phyloP scores from a whole-genome alignment of 2,329 filamentous ascomycete species.

The Penicillium verrucosum region DNA sequence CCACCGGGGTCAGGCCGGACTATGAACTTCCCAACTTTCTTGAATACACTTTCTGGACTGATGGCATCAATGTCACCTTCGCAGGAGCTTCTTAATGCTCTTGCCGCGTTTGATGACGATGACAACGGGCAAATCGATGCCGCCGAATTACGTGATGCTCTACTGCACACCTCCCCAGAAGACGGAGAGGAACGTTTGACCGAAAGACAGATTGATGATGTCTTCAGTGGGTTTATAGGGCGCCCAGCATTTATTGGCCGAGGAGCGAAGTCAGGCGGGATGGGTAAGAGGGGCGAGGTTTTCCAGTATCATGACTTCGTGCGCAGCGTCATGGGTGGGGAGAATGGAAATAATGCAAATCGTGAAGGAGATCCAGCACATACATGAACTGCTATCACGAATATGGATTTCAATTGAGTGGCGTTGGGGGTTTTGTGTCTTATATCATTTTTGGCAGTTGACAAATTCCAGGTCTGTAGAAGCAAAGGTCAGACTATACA shows the following conservation, averaged over 20 bases:
- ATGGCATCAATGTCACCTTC: slow-evolving; percentile 72
- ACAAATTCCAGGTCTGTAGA: not conserved
- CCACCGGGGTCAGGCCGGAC: slow-evolving; percentile 67
- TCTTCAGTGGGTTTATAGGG: slow-evolving; percentile 82
- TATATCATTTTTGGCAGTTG: not conserved
- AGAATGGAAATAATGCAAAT: slow-evolving; percentile 29
- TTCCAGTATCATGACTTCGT: slow-evolving; percentile 96
- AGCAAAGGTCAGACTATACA: not conserved
- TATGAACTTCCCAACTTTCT: slow-evolving; percentile 79
- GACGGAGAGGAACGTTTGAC: slow-evolving; percentile 62
- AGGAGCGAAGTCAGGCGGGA: slow-evolving; percentile 47
- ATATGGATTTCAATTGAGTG: slow-evolving; percentile 6
- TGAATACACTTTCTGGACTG: slow-evolving; percentile 74
- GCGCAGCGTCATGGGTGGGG: slow-evolving; percentile 59
- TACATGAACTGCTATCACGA: slow-evolving; percentile 9
- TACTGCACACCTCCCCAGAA: slow-evolving; percentile 79
- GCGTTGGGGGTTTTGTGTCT: slow-evolving; percentile 13
- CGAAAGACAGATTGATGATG: slow-evolving; percentile 74
- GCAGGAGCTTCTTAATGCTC: slow-evolving; percentile 79
- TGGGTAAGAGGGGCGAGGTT: slow-evolving; percentile 70
- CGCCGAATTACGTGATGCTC: slow-evolving; percentile 73
- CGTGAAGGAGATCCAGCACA: slow-evolving; percentile 16
- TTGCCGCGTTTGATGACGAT: slow-evolving; percentile 92
- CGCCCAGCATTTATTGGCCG: slow-evolving; percentile 72
- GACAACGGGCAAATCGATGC: slow-evolving; percentile 92